A percentile compares a stretch with the other conserved stretches of the same genome.
Conservation (phyloP, 495 filamentous ascomycete genomes). For the Hyaloscypha variabilis region DNA sequence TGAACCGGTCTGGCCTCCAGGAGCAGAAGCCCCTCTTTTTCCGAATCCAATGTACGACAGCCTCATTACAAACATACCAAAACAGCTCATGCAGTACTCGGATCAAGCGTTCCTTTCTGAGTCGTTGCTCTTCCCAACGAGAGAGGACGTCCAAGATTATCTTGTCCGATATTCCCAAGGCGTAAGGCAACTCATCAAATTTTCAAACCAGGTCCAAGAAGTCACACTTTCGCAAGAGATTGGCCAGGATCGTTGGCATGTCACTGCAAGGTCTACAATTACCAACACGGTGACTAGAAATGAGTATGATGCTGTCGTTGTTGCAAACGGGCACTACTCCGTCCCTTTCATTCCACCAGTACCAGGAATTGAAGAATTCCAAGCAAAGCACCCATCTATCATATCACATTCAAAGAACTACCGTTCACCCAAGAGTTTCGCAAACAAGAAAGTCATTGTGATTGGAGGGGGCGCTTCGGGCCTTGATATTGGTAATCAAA, state of each 20-base stretch:
- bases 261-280: constrained; percentile 54
- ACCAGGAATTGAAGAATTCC: constrained; percentile 57
- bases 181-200: constrained; percentile 28
- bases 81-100: constrained; percentile 78
- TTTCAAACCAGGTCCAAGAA: constrained; percentile 28
- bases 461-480: constrained; percentile 82
- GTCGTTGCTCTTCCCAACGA: constrained; percentile 69
- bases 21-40: constrained; percentile 45
- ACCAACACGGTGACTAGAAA: constrained; percentile 41
- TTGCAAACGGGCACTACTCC: constrained; percentile 82
- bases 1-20: constrained; percentile 45
- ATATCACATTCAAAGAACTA: constrained; percentile 86
- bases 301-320: constrained; percentile 77
- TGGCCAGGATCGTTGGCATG: constrained; percentile 43
- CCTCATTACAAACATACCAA: constrained; percentile 86
- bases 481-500: constrained; percentile 78
- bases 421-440: constrained; percentile 60
- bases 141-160: constrained; percentile 70
- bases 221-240: constrained; percentile 8
- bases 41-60: constrained; percentile 75
- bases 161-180: constrained; percentile 66
- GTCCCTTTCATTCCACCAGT: constrained; percentile 72
- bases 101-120: constrained; percentile 66
- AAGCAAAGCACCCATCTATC: constrained; percentile 58
- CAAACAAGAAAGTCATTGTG: constrained; percentile 54